Conservation (phyloP, 768 basidiomycete genomes). For the Lactarius deliciosus region DNA sequence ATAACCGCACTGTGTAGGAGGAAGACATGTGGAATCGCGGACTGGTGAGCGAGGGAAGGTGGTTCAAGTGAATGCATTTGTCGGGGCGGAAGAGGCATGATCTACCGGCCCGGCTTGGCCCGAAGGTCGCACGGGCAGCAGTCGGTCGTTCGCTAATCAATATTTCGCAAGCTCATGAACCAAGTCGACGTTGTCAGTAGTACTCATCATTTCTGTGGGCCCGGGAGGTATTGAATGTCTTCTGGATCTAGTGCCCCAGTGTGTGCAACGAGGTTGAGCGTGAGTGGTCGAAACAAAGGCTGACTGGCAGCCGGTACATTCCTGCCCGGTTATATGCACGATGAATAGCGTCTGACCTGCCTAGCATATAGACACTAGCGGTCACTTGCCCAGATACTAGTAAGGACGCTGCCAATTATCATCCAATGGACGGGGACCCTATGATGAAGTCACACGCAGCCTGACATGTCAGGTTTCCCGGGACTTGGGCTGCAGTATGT, state of each 20-base stretch:
- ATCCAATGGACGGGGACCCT: background rate
- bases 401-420: background rate
- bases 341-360: background rate
- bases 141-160: background rate
- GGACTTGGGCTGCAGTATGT: background rate
- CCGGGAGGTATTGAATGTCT: background rate
- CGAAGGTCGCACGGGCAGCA: background rate
- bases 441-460: background rate
- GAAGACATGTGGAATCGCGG: background rate
- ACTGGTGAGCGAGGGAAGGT: background rate
- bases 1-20: background rate
- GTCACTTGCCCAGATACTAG: too few relatives aligned
- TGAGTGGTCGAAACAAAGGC: background rate
- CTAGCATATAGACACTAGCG: background rate
- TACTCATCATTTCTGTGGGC: background rate
- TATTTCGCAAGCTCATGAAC: background rate
- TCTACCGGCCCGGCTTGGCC: background rate
- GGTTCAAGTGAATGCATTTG: too few relatives aligned
- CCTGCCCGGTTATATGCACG: background rate
- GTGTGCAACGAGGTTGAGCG: background rate
- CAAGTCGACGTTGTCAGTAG: background rate
- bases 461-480: background rate
- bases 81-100: background rate
- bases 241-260: background rate
- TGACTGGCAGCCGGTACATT: background rate